Percentiles rank a stretch among this genome's conserved stretches.
Conservation (phyloP, 192 early-diverging fungal genomes). For the Coemansia sp. region DNA sequence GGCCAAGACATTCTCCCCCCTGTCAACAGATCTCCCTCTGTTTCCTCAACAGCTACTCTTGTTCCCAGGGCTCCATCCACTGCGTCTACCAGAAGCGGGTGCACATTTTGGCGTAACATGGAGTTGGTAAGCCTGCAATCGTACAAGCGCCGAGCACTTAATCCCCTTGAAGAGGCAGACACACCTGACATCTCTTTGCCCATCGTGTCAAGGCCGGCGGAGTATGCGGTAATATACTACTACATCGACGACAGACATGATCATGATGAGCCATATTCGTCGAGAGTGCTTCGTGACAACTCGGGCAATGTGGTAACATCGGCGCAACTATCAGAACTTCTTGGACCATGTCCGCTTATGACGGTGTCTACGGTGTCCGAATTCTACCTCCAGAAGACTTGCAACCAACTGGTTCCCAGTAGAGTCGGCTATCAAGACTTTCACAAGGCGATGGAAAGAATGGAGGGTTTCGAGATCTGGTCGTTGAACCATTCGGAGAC, state of each 20-base stretch:
- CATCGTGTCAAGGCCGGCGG: slow-evolving; percentile 1
- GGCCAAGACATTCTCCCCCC: too few species aligned
- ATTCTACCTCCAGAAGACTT: slow-evolving; percentile 23
- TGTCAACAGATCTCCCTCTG: too few species aligned
- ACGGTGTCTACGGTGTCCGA: slow-evolving; percentile 3
- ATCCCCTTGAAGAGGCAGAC: slow-evolving; percentile 12
- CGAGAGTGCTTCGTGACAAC: not conserved
- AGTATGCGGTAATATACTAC: not conserved
- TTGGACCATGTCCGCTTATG: slow-evolving; percentile 35
- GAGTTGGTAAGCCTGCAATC: not conserved
- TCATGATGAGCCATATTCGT: not conserved
- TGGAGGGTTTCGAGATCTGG: slow-evolving; percentile 25
- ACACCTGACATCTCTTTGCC: slow-evolving; percentile 20
- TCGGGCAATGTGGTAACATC: slow-evolving; percentile 14
- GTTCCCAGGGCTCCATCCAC: too few species aligned
- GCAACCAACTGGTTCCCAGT: slow-evolving; percentile 6
- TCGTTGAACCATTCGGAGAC: not conserved
- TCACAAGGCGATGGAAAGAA: not conserved
- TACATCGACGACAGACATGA: slow-evolving; percentile 1
- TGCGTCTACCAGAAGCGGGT: too few species aligned
- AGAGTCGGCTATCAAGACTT: slow-evolving; percentile 7
- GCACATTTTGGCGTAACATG: slow-evolving; percentile 10
- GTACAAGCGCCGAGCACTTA: slow-evolving; percentile 15
- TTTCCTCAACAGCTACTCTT: too few species aligned
- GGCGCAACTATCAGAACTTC: not conserved